Evolutionary conservation across 1,284 basidiomycete genomes (phyloP), one percentile per base, ranked within the genome.

Genomic region (Tetrapyrgos nigripes): DNA sequence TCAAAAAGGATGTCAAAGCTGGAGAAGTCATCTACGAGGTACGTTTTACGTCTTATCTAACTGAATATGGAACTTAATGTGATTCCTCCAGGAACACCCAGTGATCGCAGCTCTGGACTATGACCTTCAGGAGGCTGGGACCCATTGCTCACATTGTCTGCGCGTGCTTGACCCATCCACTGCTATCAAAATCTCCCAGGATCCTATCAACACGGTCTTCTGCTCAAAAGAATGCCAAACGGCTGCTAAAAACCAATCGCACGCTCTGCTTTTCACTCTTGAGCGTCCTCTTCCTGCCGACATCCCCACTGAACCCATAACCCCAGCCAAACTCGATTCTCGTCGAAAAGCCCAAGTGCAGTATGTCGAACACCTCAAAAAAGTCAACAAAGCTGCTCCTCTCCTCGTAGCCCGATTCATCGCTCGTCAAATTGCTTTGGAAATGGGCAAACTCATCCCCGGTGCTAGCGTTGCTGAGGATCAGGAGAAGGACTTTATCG

Each of bases 11-110:
- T 66, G 81, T 93, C 59, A 75, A 80, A 56, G 79, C 80, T 10
- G 92, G 90, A 48, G 89, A 92, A 53, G 73, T 85, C 45, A 91
- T 93, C 53, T 93, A 92, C 76, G 88, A 83, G 80, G 91, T 87
- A 66, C 24, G 17, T 57, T 35, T 10, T 52, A 33, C 8, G 13
- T 53, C 35, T 17, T 8, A 14, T 33, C 40, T 2, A 23, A 21
- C 44, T 17, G 19, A 5, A 17, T 40, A 5, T 5, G 37, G 35
- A 24, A 60, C 31, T 53, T 50, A 3, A 50, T 40, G 31, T 55
- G 37, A 43, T 50, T 50, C 48, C 28, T 48, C 10, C 63, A 93
- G 91, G 91, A 93, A 77, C 76, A 81, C 60, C 88, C 91, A 5
- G 77, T 92, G 17, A 84, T 90, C 35, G 76, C 88, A 14, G 83